Evolutionary conservation across 805 yeast genomes (phyloP).

Genomic region (Candida suzukii): DNA sequence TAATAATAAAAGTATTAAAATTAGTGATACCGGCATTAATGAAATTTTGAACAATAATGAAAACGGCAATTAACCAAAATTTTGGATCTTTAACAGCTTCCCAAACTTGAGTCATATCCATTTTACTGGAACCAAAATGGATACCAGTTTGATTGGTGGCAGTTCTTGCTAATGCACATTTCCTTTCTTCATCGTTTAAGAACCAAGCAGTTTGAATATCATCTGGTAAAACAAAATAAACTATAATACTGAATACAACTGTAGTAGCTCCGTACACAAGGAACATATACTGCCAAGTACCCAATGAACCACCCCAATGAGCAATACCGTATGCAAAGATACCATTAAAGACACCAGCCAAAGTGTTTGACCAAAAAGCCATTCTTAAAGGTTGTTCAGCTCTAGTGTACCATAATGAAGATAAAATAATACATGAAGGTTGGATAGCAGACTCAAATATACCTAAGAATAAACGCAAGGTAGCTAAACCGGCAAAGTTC

Average conservation of each 20-base stretch:
- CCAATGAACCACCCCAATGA: constrained; percentile 31
- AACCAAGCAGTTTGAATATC: constrained; percentile 40
- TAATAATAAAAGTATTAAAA: constrained; percentile 2
- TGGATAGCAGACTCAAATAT: constrained; percentile 27
- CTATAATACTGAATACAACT: constrained; percentile 21
- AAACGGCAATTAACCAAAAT: constrained; percentile 31
- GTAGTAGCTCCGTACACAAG: constrained; percentile 36
- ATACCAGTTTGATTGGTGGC: constrained; percentile 36
- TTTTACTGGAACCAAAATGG: constrained; percentile 28
- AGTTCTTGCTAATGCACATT: constrained; percentile 18
- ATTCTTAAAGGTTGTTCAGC: constrained; percentile 25
- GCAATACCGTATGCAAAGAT: constrained; percentile 14
- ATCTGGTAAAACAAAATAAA: constrained; percentile 27
- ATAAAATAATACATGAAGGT: constrained; percentile 28
- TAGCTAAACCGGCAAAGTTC: constrained; percentile 40
- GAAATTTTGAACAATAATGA: constrained; percentile 4
- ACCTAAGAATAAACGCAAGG: constrained; percentile 45
- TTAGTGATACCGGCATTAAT: constrained; percentile 4
- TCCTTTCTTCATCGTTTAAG: constrained; percentile 31
- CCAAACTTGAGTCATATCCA: constrained; percentile 20
- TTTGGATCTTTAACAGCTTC: constrained; percentile 19
- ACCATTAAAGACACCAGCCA: constrained; percentile 23
- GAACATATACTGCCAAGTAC: constrained; percentile 36
- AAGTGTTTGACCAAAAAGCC: constrained; percentile 25
- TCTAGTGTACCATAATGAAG: constrained; percentile 28